Percentiles rank a stretch among this genome's conserved stretches.
Evolutionary conservation across 2,329 filamentous ascomycete genomes (phyloP).

Genomic region (Ambrosiella xylebori): DNA sequence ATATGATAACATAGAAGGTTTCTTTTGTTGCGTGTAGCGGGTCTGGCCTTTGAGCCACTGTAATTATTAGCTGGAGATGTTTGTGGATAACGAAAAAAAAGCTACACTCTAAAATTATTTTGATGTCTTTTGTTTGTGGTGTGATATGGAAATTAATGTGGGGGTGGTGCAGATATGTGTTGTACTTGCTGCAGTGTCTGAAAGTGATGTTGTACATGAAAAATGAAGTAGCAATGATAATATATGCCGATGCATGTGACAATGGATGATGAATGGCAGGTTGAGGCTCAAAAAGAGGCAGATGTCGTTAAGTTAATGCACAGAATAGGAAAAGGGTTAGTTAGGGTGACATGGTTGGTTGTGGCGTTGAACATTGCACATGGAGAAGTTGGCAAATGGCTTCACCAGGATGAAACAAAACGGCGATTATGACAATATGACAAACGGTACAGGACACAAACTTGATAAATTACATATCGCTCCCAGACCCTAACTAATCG

Average conservation of each 20-base stretch:
- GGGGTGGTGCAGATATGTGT: background rate
- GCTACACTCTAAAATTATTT: background rate
- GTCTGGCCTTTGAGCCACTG: background rate
- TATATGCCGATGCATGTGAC: background rate
- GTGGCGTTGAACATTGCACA: too few relatives aligned
- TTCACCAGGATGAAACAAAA: too few relatives aligned
- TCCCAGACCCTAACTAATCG: background rate
- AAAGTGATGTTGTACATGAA: background rate
- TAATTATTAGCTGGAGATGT: background rate
- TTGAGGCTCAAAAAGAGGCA: background rate
- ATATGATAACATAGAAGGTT: background rate
- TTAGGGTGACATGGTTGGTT: too few relatives aligned
- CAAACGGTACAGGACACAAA: too few relatives aligned
- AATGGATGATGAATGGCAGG: background rate
- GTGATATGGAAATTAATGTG: background rate
- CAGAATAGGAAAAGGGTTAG: too few relatives aligned
- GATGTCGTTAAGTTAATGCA: too few relatives aligned
- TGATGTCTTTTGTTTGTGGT: background rate
- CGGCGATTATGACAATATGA: too few relatives aligned
- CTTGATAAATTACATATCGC: background rate
- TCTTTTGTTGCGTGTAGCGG: background rate
- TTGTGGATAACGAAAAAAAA: background rate
- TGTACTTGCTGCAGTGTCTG: background rate
- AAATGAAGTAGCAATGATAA: background rate
- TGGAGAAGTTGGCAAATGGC: too few relatives aligned